Evolutionary conservation across 83 land plant species (phyloP).

Genomic region (Thuja plicata): DNA sequence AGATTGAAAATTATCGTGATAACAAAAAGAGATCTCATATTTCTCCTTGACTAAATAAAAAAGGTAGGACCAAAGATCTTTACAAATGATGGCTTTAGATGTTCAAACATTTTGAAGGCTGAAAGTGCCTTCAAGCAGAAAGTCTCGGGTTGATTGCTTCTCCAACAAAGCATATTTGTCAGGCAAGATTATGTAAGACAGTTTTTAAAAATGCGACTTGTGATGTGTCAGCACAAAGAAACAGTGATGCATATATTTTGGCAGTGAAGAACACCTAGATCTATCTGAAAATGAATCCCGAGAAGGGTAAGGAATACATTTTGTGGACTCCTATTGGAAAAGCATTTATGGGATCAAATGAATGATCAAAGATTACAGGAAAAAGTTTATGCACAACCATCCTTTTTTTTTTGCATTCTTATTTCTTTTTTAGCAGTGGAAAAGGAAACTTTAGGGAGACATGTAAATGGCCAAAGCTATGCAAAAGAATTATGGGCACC

Average conservation of each 20-base stretch:
- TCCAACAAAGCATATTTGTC: neutral
- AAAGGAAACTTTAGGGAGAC: too few relatives aligned
- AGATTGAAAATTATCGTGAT: neutral
- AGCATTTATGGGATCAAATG: neutral
- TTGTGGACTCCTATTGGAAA: neutral
- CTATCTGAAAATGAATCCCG: too few relatives aligned
- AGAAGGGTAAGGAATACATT: neutral
- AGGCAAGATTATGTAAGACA: neutral
- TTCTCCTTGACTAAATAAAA: neutral
- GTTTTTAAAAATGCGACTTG: neutral
- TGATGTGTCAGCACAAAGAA: neutral
- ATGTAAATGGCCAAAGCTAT: too few relatives aligned
- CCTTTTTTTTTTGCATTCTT: neutral
- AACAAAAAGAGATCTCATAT: neutral
- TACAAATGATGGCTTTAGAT: neutral
- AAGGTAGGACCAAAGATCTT: neutral
- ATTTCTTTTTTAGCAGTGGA: neutral
- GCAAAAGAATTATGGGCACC: too few relatives aligned
- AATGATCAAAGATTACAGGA: neutral
- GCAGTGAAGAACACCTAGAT: neutral
- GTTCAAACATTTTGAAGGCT: neutral
- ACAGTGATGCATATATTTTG: neutral
- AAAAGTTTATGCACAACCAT: neutral
- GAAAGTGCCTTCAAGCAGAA: neutral
- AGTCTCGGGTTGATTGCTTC: neutral